Evolutionary conservation across 768 basidiomycete species (phyloP), one percentile per base, ranked within the genome.

Genomic region (Flagelloscypha sp.): DNA sequence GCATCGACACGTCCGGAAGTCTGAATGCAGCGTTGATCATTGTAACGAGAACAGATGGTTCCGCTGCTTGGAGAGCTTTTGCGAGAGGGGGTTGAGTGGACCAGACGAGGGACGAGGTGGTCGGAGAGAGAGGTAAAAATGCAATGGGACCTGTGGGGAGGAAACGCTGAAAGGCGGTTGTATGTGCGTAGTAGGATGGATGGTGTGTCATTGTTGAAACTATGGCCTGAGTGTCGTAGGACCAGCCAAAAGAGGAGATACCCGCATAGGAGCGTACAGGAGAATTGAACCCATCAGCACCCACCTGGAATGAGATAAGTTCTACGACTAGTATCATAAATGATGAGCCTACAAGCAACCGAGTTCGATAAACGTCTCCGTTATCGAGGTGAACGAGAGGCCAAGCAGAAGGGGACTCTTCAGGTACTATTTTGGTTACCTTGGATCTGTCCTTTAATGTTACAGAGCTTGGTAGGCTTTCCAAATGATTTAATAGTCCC

Each of bases 11-110:
- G 12, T 80, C 69, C 3, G 90, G 87, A 12, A 93, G 63, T 17
- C 89, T 74, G 65, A 92, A 98, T 5, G 86, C 92, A 12, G 83
- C 84, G 53, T 97, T 95, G 48, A 97, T 75, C 76, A 98, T 80
- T 29, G 56, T 61, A 7, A 68, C 58, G 29, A 98, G 58, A 12
- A 84, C 72, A 3, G 57, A 64, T 1, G 81, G 70, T 4, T 79
- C 79, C 3, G 76, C 68, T 12, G 72, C 62, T 18, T 78, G 77
- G 25, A 95, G 63, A 1, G 79, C 74, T n/a, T 71, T 57, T 3
- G 90, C 89, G 6, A 90, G 66, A 5, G 63, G 53, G 1, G 92
- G 88, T 36, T 67, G 74, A 0, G 86, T 94, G 13, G 89, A 93
- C 95, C 95, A 98, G 5, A 97, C 95, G 33, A 98, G 68, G 3